Percentiles rank a stretch among this genome's conserved stretches.
Evolutionary conservation across 169 alveolate species (phyloP).

Genomic region (Eimeria maxima): DNA sequence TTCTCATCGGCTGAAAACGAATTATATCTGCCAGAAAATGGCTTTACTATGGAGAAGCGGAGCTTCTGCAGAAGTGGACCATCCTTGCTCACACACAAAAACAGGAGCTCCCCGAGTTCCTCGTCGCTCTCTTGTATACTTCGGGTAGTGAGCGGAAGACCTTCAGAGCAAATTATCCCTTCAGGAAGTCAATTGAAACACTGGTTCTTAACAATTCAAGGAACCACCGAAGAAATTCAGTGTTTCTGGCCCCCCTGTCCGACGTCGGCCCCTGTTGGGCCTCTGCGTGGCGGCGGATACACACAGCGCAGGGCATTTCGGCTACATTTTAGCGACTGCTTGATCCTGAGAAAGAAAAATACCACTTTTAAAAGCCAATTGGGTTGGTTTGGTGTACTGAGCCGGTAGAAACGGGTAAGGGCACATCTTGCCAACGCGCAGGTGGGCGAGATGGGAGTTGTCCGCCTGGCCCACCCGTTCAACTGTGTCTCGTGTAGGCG

Average conservation of each 20-base stretch:
- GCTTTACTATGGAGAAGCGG: neutral
- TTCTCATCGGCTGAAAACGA: neutral
- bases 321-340: neutral
- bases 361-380: neutral
- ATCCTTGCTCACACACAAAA: neutral
- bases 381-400: neutral
- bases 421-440: neutral
- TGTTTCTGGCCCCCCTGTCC: neutral
- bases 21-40: neutral
- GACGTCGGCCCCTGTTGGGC: neutral
- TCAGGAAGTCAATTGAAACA: neutral
- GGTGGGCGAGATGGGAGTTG: neutral
- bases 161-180: neutral
- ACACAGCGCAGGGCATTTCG: neutral
- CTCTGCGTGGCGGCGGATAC: neutral
- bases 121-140: neutral
- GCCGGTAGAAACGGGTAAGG: neutral
- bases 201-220: no score
- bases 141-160: neutral
- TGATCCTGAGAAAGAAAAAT: neutral
- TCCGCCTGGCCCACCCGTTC: slow-evolving; percentile 35
- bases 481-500: slow-evolving; percentile 33
- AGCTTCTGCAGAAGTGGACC: neutral
- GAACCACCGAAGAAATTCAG: neutral
- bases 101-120: neutral